Evolutionary conservation across 2,329 filamentous ascomycete genomes (phyloP), one percentile per base, ranked within the genome.

Genomic region (Paraphoma chrysanthemicola): DNA sequence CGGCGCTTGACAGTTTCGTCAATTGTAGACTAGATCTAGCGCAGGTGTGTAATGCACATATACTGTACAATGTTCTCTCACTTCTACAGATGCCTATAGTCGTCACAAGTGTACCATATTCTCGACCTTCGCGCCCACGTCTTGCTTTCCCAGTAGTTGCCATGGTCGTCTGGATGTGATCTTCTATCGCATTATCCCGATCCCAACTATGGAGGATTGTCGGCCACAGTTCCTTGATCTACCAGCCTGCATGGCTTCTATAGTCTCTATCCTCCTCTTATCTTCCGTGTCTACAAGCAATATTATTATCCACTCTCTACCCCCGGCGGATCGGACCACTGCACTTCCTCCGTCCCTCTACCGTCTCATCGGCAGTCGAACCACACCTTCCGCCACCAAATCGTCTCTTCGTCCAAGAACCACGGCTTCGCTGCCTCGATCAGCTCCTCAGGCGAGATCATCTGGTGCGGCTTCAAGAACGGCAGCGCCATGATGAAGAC

Each of bases 361-460:
- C 17, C 17, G 16, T 7, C 48, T 93, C 92, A 56, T 91, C 91
- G 56, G 89, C 60, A 54, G 16, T 59, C 63, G 52, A 69, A 58
- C 33, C 58, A 59, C 31, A 73, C 69, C 51, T 63, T 66, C 44
- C 73, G 55, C 64, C 64, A 73, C 72, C 73, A 75, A 7, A 74
- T 59, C 38, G 68, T 73, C 43, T 74, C 72, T 0, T 67, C 62
- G 43, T 75, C 73, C 16, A 75, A 42, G 30, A 70, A 73, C 72
- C 72, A 76, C n/a, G 71, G 73, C 16, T 57, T 64, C n/a, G 59
- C 66, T 33, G 64, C 60, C 12, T 68, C 66, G 11, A 73, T 63
- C 16, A 74, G 39, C 33, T 73, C 66, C 44, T 76, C 73, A 0
- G 73, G 71, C 16, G 69, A 67, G 8, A 64, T 59, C 57, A 61